phyloP scores from a whole-genome alignment of 495 filamentous ascomycete species.

The Haplographium delicatum region DNA sequence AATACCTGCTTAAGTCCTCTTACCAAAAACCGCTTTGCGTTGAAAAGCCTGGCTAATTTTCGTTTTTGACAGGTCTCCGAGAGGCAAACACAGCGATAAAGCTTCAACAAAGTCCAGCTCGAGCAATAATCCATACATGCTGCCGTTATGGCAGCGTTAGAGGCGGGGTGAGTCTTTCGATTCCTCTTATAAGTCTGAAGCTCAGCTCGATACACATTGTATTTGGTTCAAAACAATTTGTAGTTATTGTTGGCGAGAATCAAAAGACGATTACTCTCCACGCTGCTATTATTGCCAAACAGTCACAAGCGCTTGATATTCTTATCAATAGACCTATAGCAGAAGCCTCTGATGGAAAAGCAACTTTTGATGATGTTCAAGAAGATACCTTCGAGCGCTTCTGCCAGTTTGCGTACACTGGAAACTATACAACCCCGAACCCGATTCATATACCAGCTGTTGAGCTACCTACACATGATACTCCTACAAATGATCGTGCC shows the following conservation, averaged over 20 bases:
- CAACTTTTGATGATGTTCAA: slow-evolving; percentile 17
- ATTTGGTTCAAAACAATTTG: slow-evolving; percentile 12
- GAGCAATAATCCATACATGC: not conserved
- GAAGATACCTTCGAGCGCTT: slow-evolving; percentile 22
- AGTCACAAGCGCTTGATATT: slow-evolving; percentile 15
- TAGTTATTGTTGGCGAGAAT: slow-evolving; percentile 14
- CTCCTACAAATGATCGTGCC: not conserved
- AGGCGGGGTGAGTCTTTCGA: not conserved
- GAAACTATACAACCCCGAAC: slow-evolving; percentile 16
- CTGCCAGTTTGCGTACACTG: slow-evolving; percentile 21
- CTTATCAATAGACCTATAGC: slow-evolving; percentile 20
- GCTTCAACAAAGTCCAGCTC: too few species aligned
- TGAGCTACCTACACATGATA: slow-evolving; percentile 4
- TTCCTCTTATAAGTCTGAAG: slow-evolving; percentile 1
- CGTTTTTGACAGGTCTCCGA: too few species aligned
- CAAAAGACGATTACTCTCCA: slow-evolving; percentile 13
- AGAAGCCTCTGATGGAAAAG: slow-evolving; percentile 17
- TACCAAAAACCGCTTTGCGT: too few species aligned
- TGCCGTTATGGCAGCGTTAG: slow-evolving; percentile 6
- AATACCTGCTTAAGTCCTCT: too few species aligned
- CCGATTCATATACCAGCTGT: not conserved
- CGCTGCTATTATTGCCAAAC: slow-evolving; percentile 16
- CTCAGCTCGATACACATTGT: slow-evolving; percentile 10
- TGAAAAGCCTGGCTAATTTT: too few species aligned
- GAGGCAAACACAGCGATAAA: too few species aligned